Percentiles rank a stretch among this genome's conserved stretches.
phyloP scores from a whole-genome alignment of 2,329 filamentous ascomycete species.

The Hymenoscyphus salicellus region DNA sequence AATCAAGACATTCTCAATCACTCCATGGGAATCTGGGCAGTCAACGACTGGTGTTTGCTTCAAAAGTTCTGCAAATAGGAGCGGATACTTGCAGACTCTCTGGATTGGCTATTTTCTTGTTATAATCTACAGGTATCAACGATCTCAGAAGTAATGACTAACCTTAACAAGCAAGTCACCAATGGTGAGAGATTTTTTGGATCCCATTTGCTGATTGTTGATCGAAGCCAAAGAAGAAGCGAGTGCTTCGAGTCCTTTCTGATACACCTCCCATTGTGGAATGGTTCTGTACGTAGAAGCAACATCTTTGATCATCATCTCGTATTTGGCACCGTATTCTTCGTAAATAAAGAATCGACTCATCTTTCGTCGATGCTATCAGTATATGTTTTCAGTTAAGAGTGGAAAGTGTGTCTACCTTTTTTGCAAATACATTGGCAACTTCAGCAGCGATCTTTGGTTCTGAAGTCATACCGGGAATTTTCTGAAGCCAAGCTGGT shows the following conservation, averaged over 20 bases:
- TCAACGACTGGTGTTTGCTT: constrained; percentile 81
- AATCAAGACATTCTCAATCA: constrained; percentile 70
- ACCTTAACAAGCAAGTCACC: constrained; percentile 90
- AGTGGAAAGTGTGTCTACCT: constrained; percentile 41
- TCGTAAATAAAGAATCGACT: constrained; percentile 82
- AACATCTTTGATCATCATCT: constrained; percentile 77
- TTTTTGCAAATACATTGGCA: constrained; percentile 58
- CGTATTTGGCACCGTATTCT: constrained; percentile 87
- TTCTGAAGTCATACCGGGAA: constrained; percentile 54
- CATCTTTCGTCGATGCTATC: constrained; percentile 52
- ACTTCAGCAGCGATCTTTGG: constrained; percentile 59
- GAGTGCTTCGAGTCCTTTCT: constrained; percentile 80
- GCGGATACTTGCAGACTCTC: constrained; percentile 83
- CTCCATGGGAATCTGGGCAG: constrained; percentile 77
- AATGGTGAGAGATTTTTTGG: constrained; percentile 75
- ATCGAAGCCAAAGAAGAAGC: constrained; percentile 70
- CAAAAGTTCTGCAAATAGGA: constrained; percentile 80
- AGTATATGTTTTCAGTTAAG: neutral
- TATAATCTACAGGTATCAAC: constrained; percentile 8
- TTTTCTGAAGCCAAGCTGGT: constrained; percentile 44
- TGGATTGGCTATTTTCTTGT: constrained; percentile 70
- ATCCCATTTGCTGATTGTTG: constrained; percentile 59
- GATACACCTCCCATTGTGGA: constrained; percentile 74
- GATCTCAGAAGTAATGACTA: neutral
- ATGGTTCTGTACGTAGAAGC: constrained; percentile 65